Evolutionary conservation across 1,139 yeast genomes (phyloP), one percentile per base, ranked within the genome.

Genomic region (Geotrichum carabidarum): DNA sequence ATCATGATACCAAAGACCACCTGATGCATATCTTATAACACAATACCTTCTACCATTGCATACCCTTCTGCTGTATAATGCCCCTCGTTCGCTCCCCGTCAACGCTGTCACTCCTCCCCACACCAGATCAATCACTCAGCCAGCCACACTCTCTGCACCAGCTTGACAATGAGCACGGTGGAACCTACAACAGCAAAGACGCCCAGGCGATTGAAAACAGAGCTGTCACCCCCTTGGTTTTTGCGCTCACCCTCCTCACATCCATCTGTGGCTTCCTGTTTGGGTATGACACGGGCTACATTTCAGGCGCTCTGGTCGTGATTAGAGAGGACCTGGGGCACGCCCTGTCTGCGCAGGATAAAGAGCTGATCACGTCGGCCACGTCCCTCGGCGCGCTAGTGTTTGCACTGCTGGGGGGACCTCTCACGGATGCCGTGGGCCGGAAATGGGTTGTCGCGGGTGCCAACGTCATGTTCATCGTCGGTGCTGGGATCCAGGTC

Each of bases 211-310:
- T 51, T n/a, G 55, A 51, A 42, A 14, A 43, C 36, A 17, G 55
- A 4, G 32, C 42, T 8, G 65, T 68, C 62, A 60, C 91, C 14
- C 73, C 76, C 9, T 71, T 87, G 66, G 86, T 90, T 54, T 73
- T 90, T 32, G 71, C 81, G 38, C 72, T 91, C 55, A 87, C 96
- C 0, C 74, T 85, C 54, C 82, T 88, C 14, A 84, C 96, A 0
- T 89, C 96, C 8, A 84, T 91, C 59, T 89, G 96, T 1, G 98
- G 98, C 4, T 90, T 90, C 70, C 83, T 91, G 89, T 91, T 90
- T 71, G 98, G 98, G 60, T 91, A 91, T 67, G 98, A 91, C 69
- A 91, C 98, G 0, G 98, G 97, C 58, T 91, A 91, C 71, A 89
- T 91, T 47, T 90, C 97, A 1, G 84, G 95, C 14, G 97, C 97